These are phyloP conservation scores for Neofusicoccum kwambonambiense DNA, from an alignment of 2,329 filamentous ascomycete genomes.

Conservation along the genomic window DNA sequence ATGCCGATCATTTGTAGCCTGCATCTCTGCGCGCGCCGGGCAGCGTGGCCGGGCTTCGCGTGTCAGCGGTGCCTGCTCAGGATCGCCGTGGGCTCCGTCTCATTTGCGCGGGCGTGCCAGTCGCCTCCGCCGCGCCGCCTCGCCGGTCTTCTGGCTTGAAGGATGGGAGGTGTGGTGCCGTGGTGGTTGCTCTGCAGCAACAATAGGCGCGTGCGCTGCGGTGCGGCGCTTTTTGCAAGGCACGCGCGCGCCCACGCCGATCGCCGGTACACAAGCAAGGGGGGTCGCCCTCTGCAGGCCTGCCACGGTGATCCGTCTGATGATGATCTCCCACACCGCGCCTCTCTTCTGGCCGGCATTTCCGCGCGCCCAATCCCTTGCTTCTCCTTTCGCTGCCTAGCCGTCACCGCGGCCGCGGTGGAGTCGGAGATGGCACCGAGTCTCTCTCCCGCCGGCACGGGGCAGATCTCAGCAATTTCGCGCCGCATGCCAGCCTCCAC, in stretches of 20 bases:
- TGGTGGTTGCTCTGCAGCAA: background rate
- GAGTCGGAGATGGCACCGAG: background rate
- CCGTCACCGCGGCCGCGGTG: no score
- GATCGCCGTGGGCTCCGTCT: background rate
- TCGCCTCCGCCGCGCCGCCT: background rate
- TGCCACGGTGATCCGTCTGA: background rate
- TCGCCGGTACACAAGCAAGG: constrained; percentile 23
- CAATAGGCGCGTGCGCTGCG: constrained; percentile 18
- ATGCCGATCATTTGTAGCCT: background rate
- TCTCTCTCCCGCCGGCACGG: no score
- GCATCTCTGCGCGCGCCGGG: no score
- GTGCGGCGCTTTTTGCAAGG: no score
- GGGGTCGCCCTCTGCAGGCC: background rate
- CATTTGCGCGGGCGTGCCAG: background rate
- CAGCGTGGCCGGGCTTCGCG: background rate
- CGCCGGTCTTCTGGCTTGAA: background rate
- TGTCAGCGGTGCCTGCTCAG: background rate
- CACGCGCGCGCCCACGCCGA: constrained; percentile 26
- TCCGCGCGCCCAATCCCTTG: background rate
- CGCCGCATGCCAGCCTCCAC: background rate
- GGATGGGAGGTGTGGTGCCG: background rate
- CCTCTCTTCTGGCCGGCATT: background rate
- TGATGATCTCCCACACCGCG: background rate
- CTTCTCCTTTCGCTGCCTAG: background rate
- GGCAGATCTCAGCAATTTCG: background rate